phyloP scores from a whole-genome alignment of 2,329 filamentous ascomycete genomes.

The Aspergillus persii region DNA sequence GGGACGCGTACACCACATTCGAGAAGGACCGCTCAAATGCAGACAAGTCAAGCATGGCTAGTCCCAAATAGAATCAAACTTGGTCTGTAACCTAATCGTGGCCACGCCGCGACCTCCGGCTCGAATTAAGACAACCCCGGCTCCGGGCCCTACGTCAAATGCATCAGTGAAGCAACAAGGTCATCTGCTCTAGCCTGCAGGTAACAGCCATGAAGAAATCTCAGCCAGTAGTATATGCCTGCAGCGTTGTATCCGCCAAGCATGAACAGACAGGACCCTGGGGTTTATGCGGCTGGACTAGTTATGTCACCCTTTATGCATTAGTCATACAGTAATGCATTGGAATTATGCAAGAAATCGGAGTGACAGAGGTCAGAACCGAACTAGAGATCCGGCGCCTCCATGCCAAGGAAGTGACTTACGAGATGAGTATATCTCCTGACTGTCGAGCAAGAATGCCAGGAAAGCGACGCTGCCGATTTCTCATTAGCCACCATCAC shows the following conservation, averaged over 20 bases:
- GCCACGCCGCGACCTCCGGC: background rate
- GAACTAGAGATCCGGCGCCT: background rate
- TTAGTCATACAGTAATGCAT: background rate
- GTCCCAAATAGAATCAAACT: background rate
- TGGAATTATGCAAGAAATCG: background rate
- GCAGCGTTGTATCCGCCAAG: background rate
- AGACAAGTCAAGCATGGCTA: background rate
- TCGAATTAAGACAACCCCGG: background rate
- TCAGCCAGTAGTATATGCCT: background rate
- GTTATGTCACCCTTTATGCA: too few species aligned
- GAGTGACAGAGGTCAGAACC: background rate
- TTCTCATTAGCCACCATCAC: background rate
- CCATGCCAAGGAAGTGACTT: background rate
- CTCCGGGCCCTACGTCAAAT: background rate
- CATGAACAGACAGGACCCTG: background rate
- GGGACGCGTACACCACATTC: background rate
- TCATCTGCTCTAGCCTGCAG: background rate
- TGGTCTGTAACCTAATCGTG: background rate
- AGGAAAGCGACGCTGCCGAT: background rate
- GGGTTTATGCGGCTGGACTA: background rate
- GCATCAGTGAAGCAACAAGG: background rate
- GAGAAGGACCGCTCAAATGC: background rate
- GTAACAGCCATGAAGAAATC: background rate
- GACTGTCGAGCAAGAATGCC: background rate
- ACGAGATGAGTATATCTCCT: background rate